Percentiles rank a stretch among this genome's conserved stretches.
Conservation (phyloP, 2,329 filamentous ascomycete genomes). For the Phaeosphaeriaceae sp. region DNA sequence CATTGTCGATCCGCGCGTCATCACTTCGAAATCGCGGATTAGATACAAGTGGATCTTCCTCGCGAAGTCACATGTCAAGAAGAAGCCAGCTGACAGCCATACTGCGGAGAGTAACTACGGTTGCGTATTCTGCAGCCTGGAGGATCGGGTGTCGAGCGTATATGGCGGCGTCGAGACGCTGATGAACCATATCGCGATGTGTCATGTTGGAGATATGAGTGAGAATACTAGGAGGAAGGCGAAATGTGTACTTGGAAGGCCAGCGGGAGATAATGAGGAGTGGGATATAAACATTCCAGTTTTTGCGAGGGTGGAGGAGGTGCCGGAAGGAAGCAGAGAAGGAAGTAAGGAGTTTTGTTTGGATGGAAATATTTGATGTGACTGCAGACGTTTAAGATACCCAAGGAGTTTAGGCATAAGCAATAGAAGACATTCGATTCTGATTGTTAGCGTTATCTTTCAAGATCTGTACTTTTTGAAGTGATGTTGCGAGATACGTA, state of each 20-base stretch:
- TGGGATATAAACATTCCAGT: conserved; percentile 49
- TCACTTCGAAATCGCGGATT: neutral
- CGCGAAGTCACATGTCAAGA: conserved; percentile 44
- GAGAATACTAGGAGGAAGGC: conserved; percentile 39
- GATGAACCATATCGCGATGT: conserved; percentile 47
- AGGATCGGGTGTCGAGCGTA: conserved; percentile 40
- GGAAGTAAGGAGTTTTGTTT: neutral
- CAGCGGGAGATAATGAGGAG: conserved; percentile 38
- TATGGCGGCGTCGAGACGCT: conserved; percentile 49
- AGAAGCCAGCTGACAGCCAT: conserved; percentile 12
- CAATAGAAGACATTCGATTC: too few species aligned
- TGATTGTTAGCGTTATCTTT: too few species aligned
- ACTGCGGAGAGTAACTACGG: conserved; percentile 39
- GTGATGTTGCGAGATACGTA: too few species aligned
- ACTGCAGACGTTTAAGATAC: too few species aligned
- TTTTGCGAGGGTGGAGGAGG: conserved; percentile 19
- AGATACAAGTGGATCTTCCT: conserved; percentile 31
- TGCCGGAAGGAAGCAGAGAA: neutral
- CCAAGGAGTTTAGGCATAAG: too few species aligned
- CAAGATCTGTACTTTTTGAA: too few species aligned
- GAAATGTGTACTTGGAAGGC: conserved; percentile 46
- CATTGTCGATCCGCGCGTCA: conserved; percentile 37
- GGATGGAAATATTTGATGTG: too few species aligned
- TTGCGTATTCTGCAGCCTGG: conserved; percentile 45
- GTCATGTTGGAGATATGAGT: conserved; percentile 41